phyloP scores from a whole-genome alignment of 2,329 filamentous ascomycete genomes.

The Fusarium albosuccineum region DNA sequence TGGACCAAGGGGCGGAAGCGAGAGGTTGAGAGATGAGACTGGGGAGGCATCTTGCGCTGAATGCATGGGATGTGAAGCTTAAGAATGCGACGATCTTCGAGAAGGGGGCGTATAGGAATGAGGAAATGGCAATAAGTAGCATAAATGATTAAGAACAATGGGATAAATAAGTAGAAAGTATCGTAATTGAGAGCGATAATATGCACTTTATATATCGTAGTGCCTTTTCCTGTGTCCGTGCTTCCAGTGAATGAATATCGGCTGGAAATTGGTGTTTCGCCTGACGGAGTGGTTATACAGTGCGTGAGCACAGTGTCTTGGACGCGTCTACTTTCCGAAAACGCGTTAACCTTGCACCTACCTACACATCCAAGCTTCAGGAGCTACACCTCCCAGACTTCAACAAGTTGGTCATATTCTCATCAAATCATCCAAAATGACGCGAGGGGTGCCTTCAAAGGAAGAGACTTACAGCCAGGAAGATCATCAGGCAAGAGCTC shows the following conservation, averaged over 20 bases:
- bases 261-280: background rate
- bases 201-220: background rate
- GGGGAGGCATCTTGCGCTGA: slow-evolving; percentile 26
- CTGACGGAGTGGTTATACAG: slow-evolving; percentile 26
- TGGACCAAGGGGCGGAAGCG: slow-evolving; percentile 25
- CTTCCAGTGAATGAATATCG: background rate
- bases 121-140: slow-evolving; percentile 42
- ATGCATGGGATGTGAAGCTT: slow-evolving; percentile 30
- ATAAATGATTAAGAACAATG: slow-evolving; percentile 47
- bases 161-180: slow-evolving; percentile 39
- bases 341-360: slow-evolving; percentile 38
- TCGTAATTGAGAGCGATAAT: background rate
- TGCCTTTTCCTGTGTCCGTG: too few species aligned
- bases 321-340: slow-evolving; percentile 27
- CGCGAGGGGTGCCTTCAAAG: slow-evolving; percentile 31
- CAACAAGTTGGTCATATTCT: background rate
- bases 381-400: slow-evolving; percentile 13
- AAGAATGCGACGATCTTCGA: slow-evolving; percentile 36
- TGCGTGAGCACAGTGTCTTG: slow-evolving; percentile 22
- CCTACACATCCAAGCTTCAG: slow-evolving; percentile 23
- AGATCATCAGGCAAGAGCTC: slow-evolving; percentile 58
- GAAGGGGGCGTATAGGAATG: slow-evolving; percentile 39
- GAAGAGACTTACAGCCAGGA: slow-evolving; percentile 53
- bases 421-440: slow-evolving; percentile 37
- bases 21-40: slow-evolving; percentile 15